A percentile compares a stretch with the other conserved stretches of the same genome.
Conservation (phyloP, 2,329 filamentous ascomycete genomes). For the Fusarium chaquense region DNA sequence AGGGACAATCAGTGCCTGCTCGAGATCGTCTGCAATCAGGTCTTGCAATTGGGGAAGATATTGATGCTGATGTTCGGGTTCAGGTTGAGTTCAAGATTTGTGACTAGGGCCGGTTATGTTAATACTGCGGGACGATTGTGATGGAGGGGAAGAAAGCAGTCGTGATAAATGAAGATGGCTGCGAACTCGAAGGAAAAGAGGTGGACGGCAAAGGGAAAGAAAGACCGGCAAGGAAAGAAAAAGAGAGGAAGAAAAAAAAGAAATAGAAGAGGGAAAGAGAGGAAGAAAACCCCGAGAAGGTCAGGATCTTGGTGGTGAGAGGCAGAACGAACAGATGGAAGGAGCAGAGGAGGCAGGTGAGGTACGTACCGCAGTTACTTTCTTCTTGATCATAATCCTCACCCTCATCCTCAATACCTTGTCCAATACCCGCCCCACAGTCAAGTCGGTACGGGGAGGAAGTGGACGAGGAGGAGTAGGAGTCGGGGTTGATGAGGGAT, state of each 20-base stretch:
- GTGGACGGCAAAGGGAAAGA: constrained; percentile 43
- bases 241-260: constrained; percentile 51
- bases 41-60: constrained; percentile 11
- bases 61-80: constrained; percentile 8
- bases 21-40: neutral
- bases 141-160: constrained; percentile 63
- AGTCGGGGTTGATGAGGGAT: constrained; percentile 5
- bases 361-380: constrained; percentile 43
- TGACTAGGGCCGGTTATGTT: constrained; percentile 23
- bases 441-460: constrained; percentile 42
- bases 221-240: constrained; percentile 45
- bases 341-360: constrained; percentile 46
- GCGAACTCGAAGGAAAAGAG: constrained; percentile 61
- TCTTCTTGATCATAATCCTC: constrained; percentile 22
- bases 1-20: neutral
- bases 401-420: constrained; percentile 42
- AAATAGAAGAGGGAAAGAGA: constrained; percentile 48
- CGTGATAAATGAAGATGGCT: constrained; percentile 65
- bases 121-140: constrained; percentile 29
- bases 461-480: constrained; percentile 29
- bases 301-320: constrained; percentile 50
- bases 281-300: constrained; percentile 36
- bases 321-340: constrained; percentile 39
- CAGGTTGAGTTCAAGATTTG: constrained; percentile 5
- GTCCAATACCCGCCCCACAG: constrained; percentile 33